Conservation (phyloP, 345 rosid genomes). For the Syzygium jambos region DNA sequence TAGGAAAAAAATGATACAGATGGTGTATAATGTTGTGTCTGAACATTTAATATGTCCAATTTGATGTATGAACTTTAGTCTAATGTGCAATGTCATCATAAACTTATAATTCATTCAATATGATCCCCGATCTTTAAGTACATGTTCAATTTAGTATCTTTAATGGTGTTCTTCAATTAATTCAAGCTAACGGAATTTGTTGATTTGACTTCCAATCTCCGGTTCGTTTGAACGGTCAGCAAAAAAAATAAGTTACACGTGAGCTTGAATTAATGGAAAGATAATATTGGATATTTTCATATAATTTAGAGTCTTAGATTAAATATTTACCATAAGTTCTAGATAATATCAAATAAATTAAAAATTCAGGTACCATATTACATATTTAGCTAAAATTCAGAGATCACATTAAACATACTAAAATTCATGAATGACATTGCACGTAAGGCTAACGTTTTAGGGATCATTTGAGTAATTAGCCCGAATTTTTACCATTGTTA, state of each 20-base stretch:
- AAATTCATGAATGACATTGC: neutral
- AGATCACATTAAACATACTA: neutral
- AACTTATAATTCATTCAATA: neutral
- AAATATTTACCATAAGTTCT: too few species aligned
- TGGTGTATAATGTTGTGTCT: neutral
- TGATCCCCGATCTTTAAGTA: accelerated
- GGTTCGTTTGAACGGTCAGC: neutral
- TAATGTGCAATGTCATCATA: neutral
- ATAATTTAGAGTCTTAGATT: neutral
- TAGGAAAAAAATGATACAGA: neutral
- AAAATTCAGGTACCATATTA: neutral
- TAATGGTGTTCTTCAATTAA: neutral
- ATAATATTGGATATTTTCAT: neutral
- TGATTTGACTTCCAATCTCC: neutral
- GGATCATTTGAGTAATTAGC: neutral
- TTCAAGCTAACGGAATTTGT: neutral
- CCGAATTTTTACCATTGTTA: neutral
- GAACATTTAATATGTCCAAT: neutral
- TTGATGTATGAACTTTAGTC: neutral
- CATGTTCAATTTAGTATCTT: neutral
- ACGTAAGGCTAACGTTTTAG: accelerated
- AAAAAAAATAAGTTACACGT: neutral
- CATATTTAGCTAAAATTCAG: neutral
- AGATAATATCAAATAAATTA: neutral
- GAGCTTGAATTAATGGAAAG: neutral